phyloP scores from a whole-genome alignment of 768 basidiomycete genomes.

The Russula compacta region DNA sequence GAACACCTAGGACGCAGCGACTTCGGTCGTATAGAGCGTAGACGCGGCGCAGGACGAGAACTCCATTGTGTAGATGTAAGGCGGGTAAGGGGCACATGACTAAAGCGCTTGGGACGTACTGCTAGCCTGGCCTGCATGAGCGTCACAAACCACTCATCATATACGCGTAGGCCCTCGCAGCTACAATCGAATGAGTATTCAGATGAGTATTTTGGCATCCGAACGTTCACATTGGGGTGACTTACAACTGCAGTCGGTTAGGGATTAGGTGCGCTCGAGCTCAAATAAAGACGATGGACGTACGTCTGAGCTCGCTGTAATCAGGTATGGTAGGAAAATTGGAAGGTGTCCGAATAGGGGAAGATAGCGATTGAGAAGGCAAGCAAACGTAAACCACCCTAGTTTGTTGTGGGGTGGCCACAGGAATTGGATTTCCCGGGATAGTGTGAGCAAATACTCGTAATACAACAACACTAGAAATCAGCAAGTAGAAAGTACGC shows the following conservation, averaged over 20 bases:
- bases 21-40: no score
- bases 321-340: slow-evolving; percentile 22
- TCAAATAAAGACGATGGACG: not conserved
- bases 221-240: no score
- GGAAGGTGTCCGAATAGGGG: slow-evolving; percentile 31
- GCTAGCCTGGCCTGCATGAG: no score
- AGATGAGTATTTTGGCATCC: not conserved
- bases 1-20: no score
- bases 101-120: no score
- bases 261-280: not conserved
- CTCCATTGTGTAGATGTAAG: no score
- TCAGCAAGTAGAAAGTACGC: not conserved
- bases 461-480: slow-evolving; percentile 25
- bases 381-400: slow-evolving; percentile 33
- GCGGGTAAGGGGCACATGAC: no score
- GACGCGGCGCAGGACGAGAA: no score
- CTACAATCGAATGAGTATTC: not conserved
- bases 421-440: slow-evolving; percentile 34
- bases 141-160: no score
- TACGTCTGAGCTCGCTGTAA: not conserved
- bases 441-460: slow-evolving; percentile 25
- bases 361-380: slow-evolving; percentile 43
- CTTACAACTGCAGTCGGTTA: not conserved
- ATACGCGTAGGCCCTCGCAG: not conserved
- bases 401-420: slow-evolving; percentile 34